Base-by-base conservation (phyloP, 176 grass and related monocot species). In the Oryza rufipogon region DNA sequence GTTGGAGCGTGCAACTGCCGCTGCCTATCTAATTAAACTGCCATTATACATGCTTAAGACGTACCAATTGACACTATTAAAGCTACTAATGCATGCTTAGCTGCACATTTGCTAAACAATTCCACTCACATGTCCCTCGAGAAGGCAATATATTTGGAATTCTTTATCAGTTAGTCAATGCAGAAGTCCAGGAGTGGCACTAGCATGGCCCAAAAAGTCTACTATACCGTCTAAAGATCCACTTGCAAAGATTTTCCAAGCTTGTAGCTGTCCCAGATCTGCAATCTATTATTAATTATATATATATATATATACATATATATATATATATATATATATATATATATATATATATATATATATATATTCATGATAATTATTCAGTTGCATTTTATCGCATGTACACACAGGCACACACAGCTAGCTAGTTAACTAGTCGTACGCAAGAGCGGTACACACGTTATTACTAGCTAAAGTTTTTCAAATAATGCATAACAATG, bases 221-320 rank as follows among this genome's bases (percentile, higher is more conserved):
- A 71, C 79, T 26, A 9, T 26, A 9, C 8, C 32, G 26, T 42
- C 79, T 28, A 60, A 39, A 71, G 1, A 44, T 74, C 61, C 61
- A 60, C 48, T 75, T 73, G n/a, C 69, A 64, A 64, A 46, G 19
- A 14, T 47, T 75, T 75, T 28, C 39, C 38, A 74, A 65, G 7
- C 1, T 74, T 33, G 7, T 34, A 4, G 81, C 26, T 83, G 17
- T 45, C 81, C 81, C 22, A 0, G 9, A 63, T 63, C 58, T 33
- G 44, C 41, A 8, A 44, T 63, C 34, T 41, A 39, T 17, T 25
- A 19, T 16, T n/a, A 41, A n/a, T 67, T 81, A 17, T 81, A 32
- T 32, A 30, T 81, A 25, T 58, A 47, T n/a, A 12, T 22, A 9
- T 7, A n/a, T n/a, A n/a, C n/a, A n/a, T n/a, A n/a, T n/a, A n/a